Conservation (phyloP, 352 stramenopile species). For the Phytophthora vignae region DNA sequence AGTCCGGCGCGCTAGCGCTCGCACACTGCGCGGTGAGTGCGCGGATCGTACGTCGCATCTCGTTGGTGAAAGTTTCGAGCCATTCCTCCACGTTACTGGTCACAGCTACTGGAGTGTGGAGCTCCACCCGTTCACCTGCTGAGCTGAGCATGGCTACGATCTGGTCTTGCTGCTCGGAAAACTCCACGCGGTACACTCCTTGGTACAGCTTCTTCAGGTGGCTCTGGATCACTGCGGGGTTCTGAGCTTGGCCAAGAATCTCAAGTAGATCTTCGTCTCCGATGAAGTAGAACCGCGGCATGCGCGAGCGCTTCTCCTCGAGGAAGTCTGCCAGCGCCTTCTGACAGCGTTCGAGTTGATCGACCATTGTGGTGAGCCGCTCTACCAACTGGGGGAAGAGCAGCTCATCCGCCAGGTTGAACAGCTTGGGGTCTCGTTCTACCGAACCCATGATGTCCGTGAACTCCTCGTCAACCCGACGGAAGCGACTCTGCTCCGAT, state of each 20-base stretch:
- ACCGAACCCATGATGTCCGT: slow-evolving; percentile 93
- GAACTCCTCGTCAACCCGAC: slow-evolving; percentile 94
- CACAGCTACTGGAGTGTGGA: slow-evolving; percentile 87
- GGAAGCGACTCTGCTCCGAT: slow-evolving; percentile 91
- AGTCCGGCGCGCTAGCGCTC: slow-evolving; percentile 78
- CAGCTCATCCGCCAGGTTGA: slow-evolving; percentile 93
- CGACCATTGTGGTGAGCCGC: slow-evolving; percentile 85
- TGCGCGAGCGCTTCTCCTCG: slow-evolving; percentile 92
- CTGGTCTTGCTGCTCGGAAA: slow-evolving; percentile 80
- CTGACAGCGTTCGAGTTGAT: slow-evolving; percentile 95
- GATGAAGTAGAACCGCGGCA: slow-evolving; percentile 98
- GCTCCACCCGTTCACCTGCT: slow-evolving; percentile 82
- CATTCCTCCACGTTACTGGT: slow-evolving; percentile 94
- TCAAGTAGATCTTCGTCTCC: slow-evolving; percentile 96
- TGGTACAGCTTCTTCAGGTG: slow-evolving; percentile 98
- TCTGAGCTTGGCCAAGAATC: slow-evolving; percentile 94
- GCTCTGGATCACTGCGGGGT: slow-evolving; percentile 93
- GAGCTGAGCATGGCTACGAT: slow-evolving; percentile 92
- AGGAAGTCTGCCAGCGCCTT: slow-evolving; percentile 96
- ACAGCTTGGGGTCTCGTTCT: slow-evolving; percentile 91
- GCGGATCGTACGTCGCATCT: slow-evolving; percentile 93
- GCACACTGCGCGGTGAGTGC: slow-evolving; percentile 83
- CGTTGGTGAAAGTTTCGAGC: slow-evolving; percentile 91
- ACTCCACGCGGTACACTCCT: slow-evolving; percentile 92
- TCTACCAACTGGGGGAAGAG: slow-evolving; percentile 90